Percentiles rank a stretch among this genome's conserved stretches.
Evolutionary conservation across 352 stramenopile genomes (phyloP).

Genomic region (Phytophthora boehmeriae): DNA sequence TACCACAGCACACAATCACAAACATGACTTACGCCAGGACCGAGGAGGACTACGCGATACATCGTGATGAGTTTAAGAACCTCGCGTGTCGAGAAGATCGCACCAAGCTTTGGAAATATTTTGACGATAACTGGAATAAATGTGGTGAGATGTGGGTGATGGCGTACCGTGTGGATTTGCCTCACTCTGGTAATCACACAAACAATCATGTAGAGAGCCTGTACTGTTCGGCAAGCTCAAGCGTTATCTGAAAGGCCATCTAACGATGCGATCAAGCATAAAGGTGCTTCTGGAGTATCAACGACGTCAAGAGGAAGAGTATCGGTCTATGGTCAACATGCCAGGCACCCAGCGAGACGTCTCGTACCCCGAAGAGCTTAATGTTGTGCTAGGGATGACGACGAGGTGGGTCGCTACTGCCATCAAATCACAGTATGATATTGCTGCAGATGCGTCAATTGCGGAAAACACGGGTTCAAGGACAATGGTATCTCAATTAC

Average conservation of each 20-base stretch:
- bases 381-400: slow-evolving; percentile 6
- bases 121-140: slow-evolving; percentile 13
- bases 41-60: neutral
- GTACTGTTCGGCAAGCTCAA: slow-evolving; percentile 18
- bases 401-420: slow-evolving; percentile 6
- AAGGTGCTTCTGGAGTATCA: neutral
- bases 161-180: slow-evolving; percentile 8
- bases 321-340: slow-evolving; percentile 3
- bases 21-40: slow-evolving; percentile 14
- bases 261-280: slow-evolving; percentile 1
- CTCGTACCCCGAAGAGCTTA: slow-evolving; percentile 4
- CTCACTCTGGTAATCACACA: slow-evolving; percentile 10
- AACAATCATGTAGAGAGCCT: slow-evolving; percentile 19
- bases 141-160: slow-evolving; percentile 17
- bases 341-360: neutral
- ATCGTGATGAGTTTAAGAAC: slow-evolving; percentile 15
- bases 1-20: too few species aligned
- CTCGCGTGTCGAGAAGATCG: neutral
- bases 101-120: neutral
- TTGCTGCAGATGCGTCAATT: neutral
- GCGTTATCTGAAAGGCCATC: neutral
- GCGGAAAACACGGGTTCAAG: neutral
- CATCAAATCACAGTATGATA: slow-evolving; percentile 5
- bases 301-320: neutral
- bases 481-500: slow-evolving; percentile 3